Base-by-base conservation (phyloP, 2,329 filamentous ascomycete genomes). In the Chalaropsis ovoidea region DNA sequence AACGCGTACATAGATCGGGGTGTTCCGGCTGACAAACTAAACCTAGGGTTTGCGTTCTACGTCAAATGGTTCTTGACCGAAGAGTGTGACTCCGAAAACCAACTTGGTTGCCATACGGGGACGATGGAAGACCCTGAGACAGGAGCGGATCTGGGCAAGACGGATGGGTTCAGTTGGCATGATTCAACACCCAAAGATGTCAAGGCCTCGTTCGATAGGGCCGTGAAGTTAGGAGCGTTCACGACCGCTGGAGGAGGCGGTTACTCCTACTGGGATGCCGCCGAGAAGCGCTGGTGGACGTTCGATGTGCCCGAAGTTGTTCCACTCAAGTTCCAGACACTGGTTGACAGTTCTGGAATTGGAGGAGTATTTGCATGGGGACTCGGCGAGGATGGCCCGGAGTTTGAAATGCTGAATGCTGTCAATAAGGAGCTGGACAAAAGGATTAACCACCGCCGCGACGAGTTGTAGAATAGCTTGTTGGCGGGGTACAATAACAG, bases 361-460 rank as follows among this genome's bases (percentile, higher is more conserved):
- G 87, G 87, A 0, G 88, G 88, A 17, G 82, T 88, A 3, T 89
- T 90, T 79, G 86, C 87, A 0, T 90, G 87, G 87, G 86, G 85
- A 22, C 71, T 90, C 67, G 87, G 86, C 1, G 86, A 90, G 74
- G 87, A 90, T 67, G 80, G 77, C 1, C 76, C 77, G 0, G 64
- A 70, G 2, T 82, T 77, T 67, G 69, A 71, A 22, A 78, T 78
- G 65, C 71, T 81, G 11, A 68, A 69, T 42, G 76, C 76, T 3
- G 62, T 68, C 27, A 65, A 69, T 15, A 13, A 45, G 62, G 66
- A 67, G 65, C 42, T 69, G 54, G 64, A 61, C 15, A 64, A 58
- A n/a, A 43, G 62, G 6, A 65, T 54, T 2, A 64, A 65, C 19
- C 66, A 66, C 5, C 19, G 24, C 22, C 68, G 69, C 4, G 65